Base-by-base conservation (phyloP, 371 early-diverging fungal genomes). In the Smittium culicis region DNA sequence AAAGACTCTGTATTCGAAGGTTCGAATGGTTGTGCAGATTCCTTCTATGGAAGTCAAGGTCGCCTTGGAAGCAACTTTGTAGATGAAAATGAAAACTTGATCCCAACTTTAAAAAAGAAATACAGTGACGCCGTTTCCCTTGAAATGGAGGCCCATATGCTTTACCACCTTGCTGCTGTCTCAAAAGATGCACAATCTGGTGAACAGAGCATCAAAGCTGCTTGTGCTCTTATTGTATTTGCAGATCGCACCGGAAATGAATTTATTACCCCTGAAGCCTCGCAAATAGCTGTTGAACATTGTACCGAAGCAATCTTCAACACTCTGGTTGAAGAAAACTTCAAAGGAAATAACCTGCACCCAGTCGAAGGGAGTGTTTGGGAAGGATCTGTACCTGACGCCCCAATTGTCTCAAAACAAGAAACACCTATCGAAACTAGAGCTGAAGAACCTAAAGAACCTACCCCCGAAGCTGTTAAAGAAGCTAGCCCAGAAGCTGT, bases 41-140 rank as follows among this genome's bases (percentile, higher is more conserved):
- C 91, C 1, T 96, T 96, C 79, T 96, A 96, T 68, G 85, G 88
- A 1, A 85, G 91, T 17, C 95, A 96, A 76, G 95, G 92, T 1
- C 85, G 94, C 11, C 68, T 72, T 8, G 91, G 90, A 60, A 71
- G 78, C n/a, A 73, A 79, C 33, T 94, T 95, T 73, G 76, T 80
- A 74, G 97, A 95, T 71, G 80, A 79, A 54, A 96, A 94, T 76
- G 74, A 81, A 20, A 65, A 72, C 1, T 74, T 93, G 11, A 70
- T 96, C 35, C 71, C 74, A 2, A 67, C 77, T 1, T 34, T 86
- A 33, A 66, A 64, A 0, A 65, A 69, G 11, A 69, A 73, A n/a
- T 79, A 84, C 67, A 90, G 89, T 24, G 75, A 79, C 20, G 83
- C 85, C 0, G 73, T 81, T 63, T 88, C 88, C 0, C 74, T 94